These are phyloP conservation scores for Cucumis sativus DNA, from an alignment of 306 rosid genomes.

Conservation along the genomic window DNA sequence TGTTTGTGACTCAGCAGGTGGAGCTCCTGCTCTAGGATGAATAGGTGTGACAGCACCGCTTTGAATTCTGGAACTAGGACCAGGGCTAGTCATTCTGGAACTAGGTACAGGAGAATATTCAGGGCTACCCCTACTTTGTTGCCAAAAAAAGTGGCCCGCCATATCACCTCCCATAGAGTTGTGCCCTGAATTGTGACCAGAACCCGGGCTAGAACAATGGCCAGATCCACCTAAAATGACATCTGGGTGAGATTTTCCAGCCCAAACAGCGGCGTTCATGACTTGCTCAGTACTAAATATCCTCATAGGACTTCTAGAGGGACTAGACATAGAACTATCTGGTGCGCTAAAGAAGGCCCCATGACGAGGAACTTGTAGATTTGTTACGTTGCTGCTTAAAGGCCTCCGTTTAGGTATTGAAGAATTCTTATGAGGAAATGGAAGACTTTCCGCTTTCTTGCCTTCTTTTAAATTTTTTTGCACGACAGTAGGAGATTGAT, in stretches of 20 bases:
- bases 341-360: constrained; percentile 85
- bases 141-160: constrained; percentile 60
- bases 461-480: constrained; percentile 44
- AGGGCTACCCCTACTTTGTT: constrained; percentile 55
- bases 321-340: constrained; percentile 73
- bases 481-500: constrained; percentile 38
- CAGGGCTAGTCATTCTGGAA: constrained; percentile 59
- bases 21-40: constrained; percentile 82
- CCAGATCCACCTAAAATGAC: constrained; percentile 62
- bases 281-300: constrained; percentile 46
- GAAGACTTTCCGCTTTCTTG: constrained; percentile 43
- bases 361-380: constrained; percentile 73
- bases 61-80: constrained; percentile 96
- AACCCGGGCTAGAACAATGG: constrained; percentile 95
- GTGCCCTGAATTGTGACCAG: constrained; percentile 97
- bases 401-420: constrained; percentile 69
- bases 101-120: constrained; percentile 58
- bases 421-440: constrained; percentile 30
- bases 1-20: constrained; percentile 49
- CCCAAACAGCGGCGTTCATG: constrained; percentile 37
- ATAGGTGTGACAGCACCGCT: constrained; percentile 98
- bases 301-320: constrained; percentile 61
- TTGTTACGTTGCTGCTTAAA: constrained; percentile 68
- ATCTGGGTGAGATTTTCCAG: constrained; percentile 40
- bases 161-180: constrained; percentile 99